Base-by-base conservation (phyloP, 352 stramenopile species). In the Pythium folliculosum region DNA sequence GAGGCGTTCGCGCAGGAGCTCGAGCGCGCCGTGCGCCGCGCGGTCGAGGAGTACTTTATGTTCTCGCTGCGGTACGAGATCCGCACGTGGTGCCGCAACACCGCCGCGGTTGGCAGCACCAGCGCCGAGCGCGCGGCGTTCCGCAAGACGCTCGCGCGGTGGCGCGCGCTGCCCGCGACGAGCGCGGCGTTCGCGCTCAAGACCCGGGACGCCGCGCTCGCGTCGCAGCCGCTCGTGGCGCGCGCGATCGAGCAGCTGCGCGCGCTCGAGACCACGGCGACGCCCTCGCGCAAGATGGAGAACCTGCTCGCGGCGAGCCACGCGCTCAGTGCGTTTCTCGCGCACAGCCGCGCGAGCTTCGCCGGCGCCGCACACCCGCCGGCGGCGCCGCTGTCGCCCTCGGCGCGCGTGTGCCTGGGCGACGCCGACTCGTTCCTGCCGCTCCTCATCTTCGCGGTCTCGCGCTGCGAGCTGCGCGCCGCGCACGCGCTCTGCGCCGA, bases 401-500 rank as follows among this genome's bases (percentile, higher is more conserved):
- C 64, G 6, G 59, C 64, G 32, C 64, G 64, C 43, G 64, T 70
- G 56, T 70, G 64, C 44, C 27, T 79, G 3, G 63, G 64, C 16
- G 63, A 65, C 12, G 76, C 76, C 10, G 74, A 84, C 60, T 66
- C 76, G 21, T 72, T 84, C 27, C 52, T 84, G 21, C 76, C 76
- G 22, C 50, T 84, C 40, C 69, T 84, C 22, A 84, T 84, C 65
- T 77, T 77, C 32, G 69, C 66, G 25, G 55, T 84, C 27, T 71
- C 66, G 56, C 63, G 66, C 19, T 74, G 65, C 58, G 43, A 67
- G 23, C 10, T 84, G 6, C 22, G 27, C 1, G 49, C 67, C n/a
- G 68, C 73, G 25, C 69, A 73, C 10, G 37, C 54, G 2, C 63
- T 76, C 32, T 72, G 71, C 53, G 68, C 69, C 19, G 38, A 52